Evolutionary conservation across 768 basidiomycete genomes (phyloP).

Genomic region (Ephemerocybe angulata): DNA sequence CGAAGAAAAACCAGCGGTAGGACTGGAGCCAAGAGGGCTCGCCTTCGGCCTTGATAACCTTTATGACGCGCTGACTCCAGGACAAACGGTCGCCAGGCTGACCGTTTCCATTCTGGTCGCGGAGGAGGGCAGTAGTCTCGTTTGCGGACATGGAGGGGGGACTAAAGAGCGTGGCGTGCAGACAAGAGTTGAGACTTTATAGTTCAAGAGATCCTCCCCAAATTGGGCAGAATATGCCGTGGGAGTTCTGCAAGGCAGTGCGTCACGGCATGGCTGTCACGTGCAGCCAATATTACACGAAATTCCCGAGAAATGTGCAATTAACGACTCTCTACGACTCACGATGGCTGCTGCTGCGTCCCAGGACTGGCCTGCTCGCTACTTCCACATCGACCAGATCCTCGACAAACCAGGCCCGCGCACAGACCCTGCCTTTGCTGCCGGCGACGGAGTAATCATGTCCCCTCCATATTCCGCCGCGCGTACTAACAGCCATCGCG

Average conservation of each 20-base stretch:
- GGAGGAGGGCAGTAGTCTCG: slow-evolving; percentile 46
- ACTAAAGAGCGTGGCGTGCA: slow-evolving; percentile 15
- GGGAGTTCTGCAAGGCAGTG: slow-evolving; percentile 29
- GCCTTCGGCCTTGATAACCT: slow-evolving; percentile 52
- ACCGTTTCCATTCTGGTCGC: slow-evolving; percentile 37
- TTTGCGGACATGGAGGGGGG: slow-evolving; percentile 29
- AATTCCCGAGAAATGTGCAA: neutral
- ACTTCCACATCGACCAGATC: slow-evolving; percentile 82
- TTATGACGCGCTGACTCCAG: slow-evolving; percentile 31
- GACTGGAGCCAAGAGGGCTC: slow-evolving; percentile 62
- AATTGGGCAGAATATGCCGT: neutral
- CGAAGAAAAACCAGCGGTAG: slow-evolving; percentile 56
- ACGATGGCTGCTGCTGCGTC: slow-evolving; percentile 14
- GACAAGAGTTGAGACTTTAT: slow-evolving; percentile 6
- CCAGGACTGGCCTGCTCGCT: slow-evolving; percentile 55
- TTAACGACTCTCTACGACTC: neutral
- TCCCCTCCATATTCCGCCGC: neutral
- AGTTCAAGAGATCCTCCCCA: neutral
- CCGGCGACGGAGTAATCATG: slow-evolving; percentile 68
- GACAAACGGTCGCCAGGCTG: slow-evolving; percentile 17
- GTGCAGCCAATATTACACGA: neutral
- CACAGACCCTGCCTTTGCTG: slow-evolving; percentile 78
- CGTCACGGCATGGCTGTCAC: neutral
- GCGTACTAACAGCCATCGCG: neutral
- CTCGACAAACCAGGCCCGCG: slow-evolving; percentile 85